Evolutionary conservation across 2,329 filamentous ascomycete species (phyloP).

Genomic region (Cladosporium austrohemisphaericum): DNA sequence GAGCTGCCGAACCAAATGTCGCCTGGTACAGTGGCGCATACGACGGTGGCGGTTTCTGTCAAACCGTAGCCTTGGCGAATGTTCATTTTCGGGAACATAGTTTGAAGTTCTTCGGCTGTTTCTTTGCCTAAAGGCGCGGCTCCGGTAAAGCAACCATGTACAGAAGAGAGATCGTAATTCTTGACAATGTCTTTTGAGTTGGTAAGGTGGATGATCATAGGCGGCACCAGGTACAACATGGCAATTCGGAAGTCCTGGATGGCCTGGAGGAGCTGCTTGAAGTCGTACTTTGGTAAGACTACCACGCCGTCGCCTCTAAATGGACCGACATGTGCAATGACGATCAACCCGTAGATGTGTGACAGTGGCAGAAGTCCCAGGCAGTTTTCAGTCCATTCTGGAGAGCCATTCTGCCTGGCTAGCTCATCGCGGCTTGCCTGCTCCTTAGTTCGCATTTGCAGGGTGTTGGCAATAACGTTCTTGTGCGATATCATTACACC

Average conservation of each 20-base stretch:
- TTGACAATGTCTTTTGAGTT: conserved; percentile 59
- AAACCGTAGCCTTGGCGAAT: conserved; percentile 65
- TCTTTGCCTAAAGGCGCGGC: conserved; percentile 75
- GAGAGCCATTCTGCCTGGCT: conserved; percentile 16
- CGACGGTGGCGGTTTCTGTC: conserved; percentile 72
- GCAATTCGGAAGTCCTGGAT: conserved; percentile 68
- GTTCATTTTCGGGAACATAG: conserved; percentile 60
- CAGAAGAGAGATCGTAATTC: conserved; percentile 68
- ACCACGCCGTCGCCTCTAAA: conserved; percentile 72
- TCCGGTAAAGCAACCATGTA: conserved; percentile 65
- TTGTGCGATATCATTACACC: conserved; percentile 77
- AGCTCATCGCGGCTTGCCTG: conserved; percentile 37
- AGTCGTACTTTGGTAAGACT: conserved; percentile 72
- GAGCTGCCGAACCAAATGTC: conserved; percentile 71
- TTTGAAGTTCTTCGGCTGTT: conserved; percentile 61
- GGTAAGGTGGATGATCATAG: conserved; percentile 73
- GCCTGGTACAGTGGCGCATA: conserved; percentile 55
- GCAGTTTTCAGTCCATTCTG: conserved; percentile 48
- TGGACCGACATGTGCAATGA: conserved; percentile 61
- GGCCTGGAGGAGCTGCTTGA: conserved; percentile 59
- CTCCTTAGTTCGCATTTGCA: conserved; percentile 59
- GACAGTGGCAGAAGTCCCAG: conserved; percentile 75
- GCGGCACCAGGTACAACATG: conserved; percentile 68
- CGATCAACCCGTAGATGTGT: conserved; percentile 75
- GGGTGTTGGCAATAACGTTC: conserved; percentile 73